phyloP scores from a whole-genome alignment of 176 grass and related monocot genomes.

The Cenchrus fungigraminus region DNA sequence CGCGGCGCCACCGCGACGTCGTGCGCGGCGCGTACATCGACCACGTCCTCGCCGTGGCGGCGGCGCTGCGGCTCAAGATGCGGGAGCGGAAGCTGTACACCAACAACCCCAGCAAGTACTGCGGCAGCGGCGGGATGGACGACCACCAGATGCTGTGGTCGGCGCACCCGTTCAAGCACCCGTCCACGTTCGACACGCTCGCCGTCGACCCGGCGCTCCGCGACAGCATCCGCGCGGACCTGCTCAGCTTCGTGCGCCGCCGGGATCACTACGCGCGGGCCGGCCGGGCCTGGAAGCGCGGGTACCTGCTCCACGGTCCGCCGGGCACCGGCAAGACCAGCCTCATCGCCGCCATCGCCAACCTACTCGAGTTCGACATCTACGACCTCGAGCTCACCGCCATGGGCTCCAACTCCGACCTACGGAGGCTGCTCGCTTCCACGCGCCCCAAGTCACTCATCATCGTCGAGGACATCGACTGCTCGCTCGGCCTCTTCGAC shows the following conservation, averaged over 20 bases:
- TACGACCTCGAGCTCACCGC: slow-evolving; percentile 91
- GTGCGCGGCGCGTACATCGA: slow-evolving; percentile 56
- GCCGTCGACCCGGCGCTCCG: slow-evolving; percentile 58
- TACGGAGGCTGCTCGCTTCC: slow-evolving; percentile 62
- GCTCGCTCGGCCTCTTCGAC: slow-evolving; percentile 69
- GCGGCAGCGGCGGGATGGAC: slow-evolving; percentile 11
- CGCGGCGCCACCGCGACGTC: slow-evolving; percentile 40
- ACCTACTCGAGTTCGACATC: slow-evolving; percentile 86
- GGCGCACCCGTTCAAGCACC: slow-evolving; percentile 56
- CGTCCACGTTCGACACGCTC: slow-evolving; percentile 67
- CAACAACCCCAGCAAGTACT: slow-evolving; percentile 31
- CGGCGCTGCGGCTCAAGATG: slow-evolving; percentile 35
- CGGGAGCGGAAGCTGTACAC: slow-evolving; percentile 62
- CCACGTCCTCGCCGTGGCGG: slow-evolving; percentile 46
- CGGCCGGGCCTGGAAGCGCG: slow-evolving; percentile 72
- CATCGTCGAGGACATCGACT: slow-evolving; percentile 86
- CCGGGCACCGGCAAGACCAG: slow-evolving; percentile 90
- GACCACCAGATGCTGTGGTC: slow-evolving; percentile 49
- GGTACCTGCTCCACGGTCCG: slow-evolving; percentile 78
- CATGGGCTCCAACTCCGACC: slow-evolving; percentile 59
- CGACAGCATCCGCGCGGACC: slow-evolving; percentile 56
- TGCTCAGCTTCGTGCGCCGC: slow-evolving; percentile 44
- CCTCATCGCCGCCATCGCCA: slow-evolving; percentile 80
- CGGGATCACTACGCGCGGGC: slow-evolving; percentile 61
- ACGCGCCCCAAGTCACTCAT: slow-evolving; percentile 74